phyloP scores from a whole-genome alignment of 2,329 filamentous ascomycete species.

The Thielaviopsis punctulata region DNA sequence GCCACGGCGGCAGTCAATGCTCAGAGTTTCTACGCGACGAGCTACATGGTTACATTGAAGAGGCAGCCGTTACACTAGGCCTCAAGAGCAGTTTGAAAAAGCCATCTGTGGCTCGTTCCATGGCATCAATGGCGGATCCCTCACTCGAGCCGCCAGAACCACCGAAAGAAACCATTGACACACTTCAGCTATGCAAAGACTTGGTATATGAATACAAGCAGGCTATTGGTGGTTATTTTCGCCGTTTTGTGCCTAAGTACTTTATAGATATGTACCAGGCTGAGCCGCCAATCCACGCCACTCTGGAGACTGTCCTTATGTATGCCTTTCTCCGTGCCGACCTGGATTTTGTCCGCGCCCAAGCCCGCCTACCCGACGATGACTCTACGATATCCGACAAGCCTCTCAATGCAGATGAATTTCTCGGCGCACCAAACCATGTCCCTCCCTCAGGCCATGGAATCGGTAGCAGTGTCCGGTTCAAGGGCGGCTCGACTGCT shows the following conservation, averaged over 20 bases:
- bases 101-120: neutral
- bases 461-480: constrained; percentile 62
- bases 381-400: constrained; percentile 55
- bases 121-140: neutral
- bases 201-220: constrained; percentile 65
- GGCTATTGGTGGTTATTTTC: constrained; percentile 85
- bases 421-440: constrained; percentile 46
- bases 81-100: constrained; percentile 42
- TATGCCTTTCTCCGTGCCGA: constrained; percentile 92
- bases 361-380: constrained; percentile 65
- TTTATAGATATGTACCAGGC: constrained; percentile 31
- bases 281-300: constrained; percentile 9
- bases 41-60: constrained; percentile 77
- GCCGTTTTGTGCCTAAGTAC: constrained; percentile 68
- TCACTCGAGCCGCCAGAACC: neutral
- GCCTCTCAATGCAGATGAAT: constrained; percentile 71
- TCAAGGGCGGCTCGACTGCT: constrained; percentile 86
- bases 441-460: constrained; percentile 36
- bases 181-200: constrained; percentile 47
- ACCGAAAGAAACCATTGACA: constrained; percentile 1
- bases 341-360: constrained; percentile 81
- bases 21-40: constrained; percentile 71
- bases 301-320: constrained; percentile 39
- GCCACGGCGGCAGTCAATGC: constrained; percentile 81
- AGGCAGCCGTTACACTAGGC: constrained; percentile 59